These are phyloP conservation scores for Botrytis fabae DNA, from an alignment of 2,329 filamentous ascomycete genomes.

Conservation along the genomic window DNA sequence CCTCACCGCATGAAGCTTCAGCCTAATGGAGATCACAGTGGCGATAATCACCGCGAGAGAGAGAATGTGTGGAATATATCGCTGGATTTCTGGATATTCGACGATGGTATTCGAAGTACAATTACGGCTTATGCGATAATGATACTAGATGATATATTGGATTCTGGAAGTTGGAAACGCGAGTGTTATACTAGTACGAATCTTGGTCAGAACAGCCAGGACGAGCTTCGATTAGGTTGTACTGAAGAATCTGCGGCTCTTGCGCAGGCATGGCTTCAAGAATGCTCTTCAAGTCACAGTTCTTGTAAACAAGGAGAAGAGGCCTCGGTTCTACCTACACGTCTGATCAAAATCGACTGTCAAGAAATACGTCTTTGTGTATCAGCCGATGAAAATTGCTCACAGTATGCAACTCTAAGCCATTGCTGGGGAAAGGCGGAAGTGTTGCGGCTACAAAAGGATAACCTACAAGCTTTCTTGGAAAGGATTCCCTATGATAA, in stretches of 20 bases:
- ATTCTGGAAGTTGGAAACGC: neutral
- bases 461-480: neutral
- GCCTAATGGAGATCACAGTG: too few species aligned
- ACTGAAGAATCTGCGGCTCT: neutral
- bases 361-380: neutral
- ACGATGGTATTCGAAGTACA: too few species aligned
- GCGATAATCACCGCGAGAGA: too few species aligned
- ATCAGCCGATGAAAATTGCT: neutral
- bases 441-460: neutral
- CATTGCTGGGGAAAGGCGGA: neutral
- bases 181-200: rapidly evolving
- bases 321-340: neutral
- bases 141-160: too few species aligned
- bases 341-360: neutral
- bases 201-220: rapidly evolving
- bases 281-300: neutral
- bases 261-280: neutral
- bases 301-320: neutral
- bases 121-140: too few species aligned
- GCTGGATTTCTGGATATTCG: too few species aligned
- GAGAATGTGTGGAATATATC: too few species aligned
- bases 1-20: too few species aligned
- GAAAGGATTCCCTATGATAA: neutral
- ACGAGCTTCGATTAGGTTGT: rapidly evolving
- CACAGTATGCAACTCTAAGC: neutral